phyloP scores from a whole-genome alignment of 352 stramenopile species.

The Aphanomyces stellatus region DNA sequence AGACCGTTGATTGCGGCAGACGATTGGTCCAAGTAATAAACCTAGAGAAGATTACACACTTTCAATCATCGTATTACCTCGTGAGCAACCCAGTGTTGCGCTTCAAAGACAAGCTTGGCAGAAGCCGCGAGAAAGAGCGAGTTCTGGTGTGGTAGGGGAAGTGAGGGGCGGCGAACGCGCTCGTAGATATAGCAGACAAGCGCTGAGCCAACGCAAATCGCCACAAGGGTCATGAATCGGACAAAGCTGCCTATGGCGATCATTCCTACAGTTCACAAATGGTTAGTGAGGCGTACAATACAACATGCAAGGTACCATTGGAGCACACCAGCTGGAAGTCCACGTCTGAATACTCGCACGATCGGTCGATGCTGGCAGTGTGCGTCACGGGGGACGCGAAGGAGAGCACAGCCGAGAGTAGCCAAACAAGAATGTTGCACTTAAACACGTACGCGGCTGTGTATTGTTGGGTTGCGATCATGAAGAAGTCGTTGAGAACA shows the following conservation, averaged over 20 bases:
- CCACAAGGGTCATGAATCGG: neutral
- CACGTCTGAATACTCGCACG: neutral
- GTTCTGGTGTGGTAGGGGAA: neutral
- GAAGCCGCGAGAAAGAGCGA: neutral
- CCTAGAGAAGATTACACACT: no score
- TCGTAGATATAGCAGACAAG: neutral
- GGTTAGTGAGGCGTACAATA: neutral
- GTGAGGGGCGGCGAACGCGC: neutral
- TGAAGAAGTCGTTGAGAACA: conserved; percentile 2
- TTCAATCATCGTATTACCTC: no score
- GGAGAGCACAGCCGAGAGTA: neutral
- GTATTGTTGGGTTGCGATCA: neutral
- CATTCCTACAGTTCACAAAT: neutral
- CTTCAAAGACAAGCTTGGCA: neutral
- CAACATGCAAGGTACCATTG: neutral
- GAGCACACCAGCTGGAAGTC: conserved; percentile 7
- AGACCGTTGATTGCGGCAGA: no score
- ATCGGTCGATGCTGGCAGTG: neutral
- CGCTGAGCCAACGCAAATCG: neutral
- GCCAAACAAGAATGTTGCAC: neutral
- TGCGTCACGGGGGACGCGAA: neutral
- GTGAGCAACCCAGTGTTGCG: neutral
- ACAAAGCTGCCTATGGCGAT: conserved; percentile 1
- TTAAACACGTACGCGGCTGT: neutral
- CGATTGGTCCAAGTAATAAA: no score